Evolutionary conservation across 345 rosid species (phyloP), one percentile per base, ranked within the genome.

Genomic region (Rhizophora apiculata): DNA sequence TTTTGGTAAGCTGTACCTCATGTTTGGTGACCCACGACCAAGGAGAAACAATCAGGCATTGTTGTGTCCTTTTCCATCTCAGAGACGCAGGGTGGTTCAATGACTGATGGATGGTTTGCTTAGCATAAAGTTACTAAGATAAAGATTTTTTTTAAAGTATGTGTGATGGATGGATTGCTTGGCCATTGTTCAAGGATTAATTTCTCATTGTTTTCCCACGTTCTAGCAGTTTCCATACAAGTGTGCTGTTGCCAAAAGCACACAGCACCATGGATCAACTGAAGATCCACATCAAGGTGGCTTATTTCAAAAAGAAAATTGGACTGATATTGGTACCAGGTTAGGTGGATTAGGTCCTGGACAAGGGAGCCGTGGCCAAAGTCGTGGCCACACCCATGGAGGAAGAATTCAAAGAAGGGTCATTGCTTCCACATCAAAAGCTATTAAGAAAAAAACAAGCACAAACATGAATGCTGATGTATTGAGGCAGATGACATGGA

Each of bases 231-330:
- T 72, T 70, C 76, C 84, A 34, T 68, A 74, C 29, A 84, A 79
- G 78, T 60, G 69, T 62, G 68, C 76, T 61, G 74, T 69, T 53
- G 60, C 54, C 62, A 87, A 80, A 67, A 83, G 76, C 57, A 63
- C 66, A 19, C 77, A 76, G 58, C 82, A 76, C 63, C 49, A 64
- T 46, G 82, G 76, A 24, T 71, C 65, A 3, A 24, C 69, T 15
- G 77, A 65, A 64, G 76, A 82, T 65, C 76, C 79, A 20, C 36
- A 60, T 65, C 79, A 67, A 70, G 72, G 71, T 59, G 74, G 72
- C 34, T 81, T 78, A 63, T 67, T 51, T 46, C 85, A 76, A 69
- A 92, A 87, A 65, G 88, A 81, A 31, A 87, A 76, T 54, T 78
- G 87, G 89, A 77, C 63, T 9, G 86, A 77, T 64, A 61, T 73